These are phyloP conservation scores for Trypanosoma scelopori DNA, from an alignment of 208 protist genomes.

Conservation along the genomic window DNA sequence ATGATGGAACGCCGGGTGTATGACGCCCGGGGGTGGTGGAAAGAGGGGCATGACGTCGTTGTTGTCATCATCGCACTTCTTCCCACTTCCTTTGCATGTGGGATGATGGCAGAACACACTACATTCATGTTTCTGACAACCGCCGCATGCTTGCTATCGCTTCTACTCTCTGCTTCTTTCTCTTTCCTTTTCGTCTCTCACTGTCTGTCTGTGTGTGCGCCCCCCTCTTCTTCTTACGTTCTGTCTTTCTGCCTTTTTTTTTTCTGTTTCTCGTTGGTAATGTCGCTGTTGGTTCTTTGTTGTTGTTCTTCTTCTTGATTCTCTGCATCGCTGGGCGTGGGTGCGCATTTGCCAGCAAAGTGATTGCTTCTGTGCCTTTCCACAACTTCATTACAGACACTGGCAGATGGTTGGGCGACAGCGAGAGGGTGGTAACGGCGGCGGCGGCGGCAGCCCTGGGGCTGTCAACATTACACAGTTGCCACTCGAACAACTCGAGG, in stretches of 20 bases:
- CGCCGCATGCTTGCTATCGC: not conserved
- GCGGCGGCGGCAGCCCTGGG: conserved; percentile 1
- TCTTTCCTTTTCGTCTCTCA: conserved; percentile 21
- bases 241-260: conserved; percentile 7
- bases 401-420: conserved; percentile 18
- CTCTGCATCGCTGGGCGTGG: conserved; percentile 1
- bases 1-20: not conserved
- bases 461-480: conserved; percentile 78
- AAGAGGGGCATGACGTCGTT: too few species aligned
- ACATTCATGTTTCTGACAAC: too few species aligned
- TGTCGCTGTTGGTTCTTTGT: conserved; percentile 11
- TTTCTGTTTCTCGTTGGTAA: conserved; percentile 8
- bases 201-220: not conserved
- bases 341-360: not conserved
- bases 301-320: conserved; percentile 12
- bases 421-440: not conserved
- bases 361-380: not conserved
- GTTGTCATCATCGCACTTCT: too few species aligned
- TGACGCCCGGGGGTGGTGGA: too few species aligned
- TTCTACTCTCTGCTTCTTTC: not conserved
- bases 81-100: too few species aligned
- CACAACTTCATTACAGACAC: not conserved
- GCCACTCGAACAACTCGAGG: conserved; percentile 83
- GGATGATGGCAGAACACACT: too few species aligned
- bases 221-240: not conserved